Evolutionary conservation across 2,329 filamentous ascomycete genomes (phyloP).

Genomic region (Sporothrix brasiliensis): DNA sequence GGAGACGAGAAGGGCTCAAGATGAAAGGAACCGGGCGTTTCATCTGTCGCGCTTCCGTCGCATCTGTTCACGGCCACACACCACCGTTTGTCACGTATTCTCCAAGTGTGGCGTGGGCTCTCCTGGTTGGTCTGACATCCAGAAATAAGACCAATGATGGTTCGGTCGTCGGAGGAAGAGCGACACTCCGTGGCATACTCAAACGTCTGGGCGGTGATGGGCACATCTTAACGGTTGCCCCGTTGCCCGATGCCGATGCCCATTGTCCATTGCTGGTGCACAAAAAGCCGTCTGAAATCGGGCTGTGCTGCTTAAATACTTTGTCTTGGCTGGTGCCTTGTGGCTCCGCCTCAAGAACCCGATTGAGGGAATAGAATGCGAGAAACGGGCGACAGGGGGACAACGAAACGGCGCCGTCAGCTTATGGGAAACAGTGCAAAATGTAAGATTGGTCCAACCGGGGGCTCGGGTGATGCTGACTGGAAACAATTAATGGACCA

Average conservation of each 20-base stretch:
- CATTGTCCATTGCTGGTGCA: neutral
- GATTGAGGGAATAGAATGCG: neutral
- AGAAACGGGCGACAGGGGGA: constrained; percentile 1
- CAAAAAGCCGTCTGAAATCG: constrained; percentile 16
- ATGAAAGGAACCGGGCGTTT: constrained; percentile 22
- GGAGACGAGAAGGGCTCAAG: neutral
- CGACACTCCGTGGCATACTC: neutral
- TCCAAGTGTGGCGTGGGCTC: neutral
- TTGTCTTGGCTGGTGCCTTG: neutral
- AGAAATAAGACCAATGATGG: constrained; percentile 10
- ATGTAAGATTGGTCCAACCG: neutral
- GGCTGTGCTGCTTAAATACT: constrained; percentile 17
- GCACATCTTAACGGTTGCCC: neutral
- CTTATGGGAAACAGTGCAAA: neutral
- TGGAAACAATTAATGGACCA: neutral
- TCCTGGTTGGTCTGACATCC: constrained; percentile 8
- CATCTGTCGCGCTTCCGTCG: constrained; percentile 26
- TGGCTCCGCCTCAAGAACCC: constrained; percentile 12
- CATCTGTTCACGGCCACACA: constrained; percentile 11
- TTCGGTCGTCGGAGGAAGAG: constrained; percentile 14
- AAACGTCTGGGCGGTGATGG: neutral
- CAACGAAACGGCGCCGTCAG: constrained; percentile 8
- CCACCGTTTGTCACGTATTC: constrained; percentile 17
- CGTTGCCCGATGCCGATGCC: neutral
- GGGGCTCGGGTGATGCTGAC: constrained; percentile 7